A percentile compares a stretch with the other conserved stretches of the same genome.
phyloP scores from a whole-genome alignment of 2,329 filamentous ascomycete genomes.

The Ceratocystis destructans region DNA sequence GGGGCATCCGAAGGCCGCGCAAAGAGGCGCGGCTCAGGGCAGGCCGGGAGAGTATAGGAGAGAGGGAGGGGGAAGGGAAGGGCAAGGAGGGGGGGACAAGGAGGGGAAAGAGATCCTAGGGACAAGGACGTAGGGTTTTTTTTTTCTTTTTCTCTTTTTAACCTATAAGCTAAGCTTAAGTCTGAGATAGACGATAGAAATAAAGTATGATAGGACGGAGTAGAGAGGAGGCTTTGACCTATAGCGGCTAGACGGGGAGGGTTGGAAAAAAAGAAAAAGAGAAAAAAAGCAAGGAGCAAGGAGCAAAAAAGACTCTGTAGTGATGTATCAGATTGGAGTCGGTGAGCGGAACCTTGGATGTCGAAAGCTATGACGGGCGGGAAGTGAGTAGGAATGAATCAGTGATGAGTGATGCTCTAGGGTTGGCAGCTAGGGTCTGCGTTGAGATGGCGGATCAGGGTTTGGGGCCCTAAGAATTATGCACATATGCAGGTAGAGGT shows the following conservation, averaged over 20 bases:
- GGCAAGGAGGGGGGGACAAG: background rate
- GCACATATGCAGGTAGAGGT: background rate
- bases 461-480: background rate
- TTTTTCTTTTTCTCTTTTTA: background rate
- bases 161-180: no score
- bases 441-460: background rate
- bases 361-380: background rate
- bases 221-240: background rate
- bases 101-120: background rate
- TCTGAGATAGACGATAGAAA: background rate
- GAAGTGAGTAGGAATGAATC: background rate
- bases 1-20: conserved; percentile 17
- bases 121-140: background rate
- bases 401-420: background rate
- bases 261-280: background rate
- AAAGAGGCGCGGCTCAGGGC: conserved; percentile 15
- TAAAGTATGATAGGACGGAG: background rate
- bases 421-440: background rate
- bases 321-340: conserved; percentile 5
- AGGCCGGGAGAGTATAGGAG: background rate
- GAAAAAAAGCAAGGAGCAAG: background rate
- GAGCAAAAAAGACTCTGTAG: background rate
- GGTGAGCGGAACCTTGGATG: background rate
- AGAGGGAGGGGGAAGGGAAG: background rate
- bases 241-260: background rate